Evolutionary conservation across 1,284 basidiomycete genomes (phyloP), one percentile per base, ranked within the genome.

Genomic region (Vanrija pseudolonga): DNA sequence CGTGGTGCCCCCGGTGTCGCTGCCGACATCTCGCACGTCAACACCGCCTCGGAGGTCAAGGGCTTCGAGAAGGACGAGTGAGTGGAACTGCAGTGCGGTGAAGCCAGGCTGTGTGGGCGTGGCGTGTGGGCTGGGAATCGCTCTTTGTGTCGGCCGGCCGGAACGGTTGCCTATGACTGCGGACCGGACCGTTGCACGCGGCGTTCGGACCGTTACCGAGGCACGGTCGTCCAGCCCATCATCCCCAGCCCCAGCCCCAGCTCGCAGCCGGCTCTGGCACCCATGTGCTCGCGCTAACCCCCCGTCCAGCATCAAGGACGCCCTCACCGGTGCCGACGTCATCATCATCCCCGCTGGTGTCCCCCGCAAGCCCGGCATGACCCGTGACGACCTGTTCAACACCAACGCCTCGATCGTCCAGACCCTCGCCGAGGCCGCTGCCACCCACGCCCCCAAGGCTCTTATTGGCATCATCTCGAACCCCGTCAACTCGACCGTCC

Each of bases 321-420:
- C 85, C 41, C 83, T 98, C 69, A 84, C 82, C 53, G 90, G 88
- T 57, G 92, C 92, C 44, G 85, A 97, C 64, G 73, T 98, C 62
- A 86, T 98, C 68, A 84, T 98, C 66, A 97, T 98, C 76, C 96
- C 96, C 58, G 96, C 95, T 66, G 95, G 96, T 79, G 87, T 98
- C 11, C 95, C 96, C 58, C 84, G 96, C 67, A 98, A 98, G 80
- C 91, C 91, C 68, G 90, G 90, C 57, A 82, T 83, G 81, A 80
- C 77, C 69, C 70, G 75, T 65, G 74, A 77, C 63, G 72, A 74
- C 61, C 73, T 74, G 41, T 76, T 76, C 67, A 74, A 74, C 71
- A 73, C 93, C 83, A 99, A 99, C 79, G 96, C 92, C 61, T 90
- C 90, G 51, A 99, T 99, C 76, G 90, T 97, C 59, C 86, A 87